These are phyloP conservation scores for Podaxis sp. DNA, from an alignment of 768 basidiomycete genomes.

Conservation along the genomic window DNA sequence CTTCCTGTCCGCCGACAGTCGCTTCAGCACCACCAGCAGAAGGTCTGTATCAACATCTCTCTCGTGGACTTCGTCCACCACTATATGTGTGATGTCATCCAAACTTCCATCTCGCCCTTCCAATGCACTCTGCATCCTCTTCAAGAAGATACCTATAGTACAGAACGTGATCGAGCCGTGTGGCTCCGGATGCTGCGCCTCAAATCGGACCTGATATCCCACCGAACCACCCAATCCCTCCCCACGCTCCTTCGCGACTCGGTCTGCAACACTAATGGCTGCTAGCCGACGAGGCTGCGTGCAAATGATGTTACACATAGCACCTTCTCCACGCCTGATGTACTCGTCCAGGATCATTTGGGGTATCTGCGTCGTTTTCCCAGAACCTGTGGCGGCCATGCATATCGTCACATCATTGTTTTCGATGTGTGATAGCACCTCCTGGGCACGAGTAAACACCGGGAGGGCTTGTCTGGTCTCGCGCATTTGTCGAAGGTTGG, in stretches of 20 bases:
- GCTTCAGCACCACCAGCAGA: constrained; percentile 83
- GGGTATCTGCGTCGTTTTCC: constrained; percentile 94
- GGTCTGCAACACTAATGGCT: constrained; percentile 87
- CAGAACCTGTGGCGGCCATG: constrained; percentile 88
- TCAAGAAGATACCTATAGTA: constrained; percentile 89
- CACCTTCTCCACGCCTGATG: constrained; percentile 75
- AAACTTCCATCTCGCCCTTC: constrained; percentile 41
- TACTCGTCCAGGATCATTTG: constrained; percentile 86
- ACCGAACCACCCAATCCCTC: constrained; percentile 66
- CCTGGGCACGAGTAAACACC: constrained; percentile 61
- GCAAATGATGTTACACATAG: constrained; percentile 84
- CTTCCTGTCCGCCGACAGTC: constrained; percentile 71
- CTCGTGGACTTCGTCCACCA: constrained; percentile 97
- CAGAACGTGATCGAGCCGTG: constrained; percentile 90
- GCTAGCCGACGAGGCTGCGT: constrained; percentile 92
- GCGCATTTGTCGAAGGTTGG: constrained; percentile 62
- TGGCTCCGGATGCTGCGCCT: constrained; percentile 69
- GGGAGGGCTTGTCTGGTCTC: constrained; percentile 65
- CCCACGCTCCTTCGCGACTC: constrained; percentile 86
- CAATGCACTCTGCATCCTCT: constrained; percentile 75
- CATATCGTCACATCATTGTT: constrained; percentile 83
- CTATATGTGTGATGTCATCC: constrained; percentile 81
- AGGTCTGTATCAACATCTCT: constrained; percentile 92
- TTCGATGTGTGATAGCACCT: constrained; percentile 65
- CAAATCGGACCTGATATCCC: constrained; percentile 93